These are phyloP conservation scores for Eimeria tenella DNA, from an alignment of 169 alveolate genomes.

Conservation along the genomic window DNA sequence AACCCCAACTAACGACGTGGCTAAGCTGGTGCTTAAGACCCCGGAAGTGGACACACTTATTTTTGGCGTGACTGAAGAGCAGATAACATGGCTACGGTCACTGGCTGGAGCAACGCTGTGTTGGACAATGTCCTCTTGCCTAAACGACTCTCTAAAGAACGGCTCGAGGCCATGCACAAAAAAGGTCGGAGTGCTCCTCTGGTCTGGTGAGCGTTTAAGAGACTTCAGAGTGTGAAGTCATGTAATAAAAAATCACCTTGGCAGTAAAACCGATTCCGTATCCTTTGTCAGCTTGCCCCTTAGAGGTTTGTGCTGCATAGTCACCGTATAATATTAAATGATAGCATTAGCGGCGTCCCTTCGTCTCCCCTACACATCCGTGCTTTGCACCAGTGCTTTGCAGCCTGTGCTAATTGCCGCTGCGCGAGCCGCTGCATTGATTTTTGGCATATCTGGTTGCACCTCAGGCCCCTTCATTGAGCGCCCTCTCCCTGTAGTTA, in stretches of 20 bases:
- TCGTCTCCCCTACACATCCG: no score
- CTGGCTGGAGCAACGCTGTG: constrained; percentile 12
- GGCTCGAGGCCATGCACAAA: constrained; percentile 67
- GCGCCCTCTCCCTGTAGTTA: not conserved
- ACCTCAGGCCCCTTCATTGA: constrained; percentile 35
- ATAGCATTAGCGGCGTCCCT: no score
- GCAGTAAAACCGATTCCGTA: no score
- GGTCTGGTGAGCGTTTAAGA: constrained; percentile 51
- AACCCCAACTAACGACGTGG: not conserved
- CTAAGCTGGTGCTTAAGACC: not conserved
- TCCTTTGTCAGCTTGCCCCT: no score
- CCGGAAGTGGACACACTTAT: constrained; percentile 9
- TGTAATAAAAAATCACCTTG: no score
- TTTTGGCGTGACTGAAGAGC: constrained; percentile 12
- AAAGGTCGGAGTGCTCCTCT: constrained; percentile 34
- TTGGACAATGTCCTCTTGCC: constrained; percentile 48
- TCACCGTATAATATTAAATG: no score
- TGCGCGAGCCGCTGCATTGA: constrained; percentile 10
- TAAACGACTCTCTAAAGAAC: constrained; percentile 3
- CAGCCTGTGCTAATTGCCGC: no score
- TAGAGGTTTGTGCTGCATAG: no score
- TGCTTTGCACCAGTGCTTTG: no score
- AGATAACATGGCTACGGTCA: constrained; percentile 16
- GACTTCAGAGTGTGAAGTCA: not conserved
- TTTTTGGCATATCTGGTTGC: not conserved